These are phyloP conservation scores for Aeschynomene evenia DNA, from an alignment of 306 rosid species.

Conservation along the genomic window DNA sequence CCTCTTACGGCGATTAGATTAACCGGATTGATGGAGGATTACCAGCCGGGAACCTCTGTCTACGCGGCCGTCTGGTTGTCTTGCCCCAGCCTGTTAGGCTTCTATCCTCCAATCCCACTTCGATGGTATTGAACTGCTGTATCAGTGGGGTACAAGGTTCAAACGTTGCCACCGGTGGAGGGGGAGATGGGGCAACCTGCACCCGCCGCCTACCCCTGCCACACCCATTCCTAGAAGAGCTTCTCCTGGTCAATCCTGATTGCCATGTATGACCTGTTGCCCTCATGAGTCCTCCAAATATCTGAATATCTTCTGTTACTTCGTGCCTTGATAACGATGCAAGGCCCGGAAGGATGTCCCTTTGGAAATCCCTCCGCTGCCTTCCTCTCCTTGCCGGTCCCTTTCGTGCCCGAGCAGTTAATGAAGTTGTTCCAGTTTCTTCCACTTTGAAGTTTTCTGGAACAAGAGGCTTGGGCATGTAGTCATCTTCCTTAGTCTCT, in stretches of 20 bases:
- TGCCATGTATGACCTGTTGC: constrained; percentile 89
- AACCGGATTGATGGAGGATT: constrained; percentile 61
- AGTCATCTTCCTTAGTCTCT: constrained; percentile 78
- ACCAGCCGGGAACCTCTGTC: constrained; percentile 82
- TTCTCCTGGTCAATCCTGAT: constrained; percentile 75
- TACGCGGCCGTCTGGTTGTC: constrained; percentile 88
- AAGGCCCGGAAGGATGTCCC: constrained; percentile 97
- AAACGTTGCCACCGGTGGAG: constrained; percentile 44
- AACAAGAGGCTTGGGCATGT: constrained; percentile 85
- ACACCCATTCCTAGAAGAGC: constrained; percentile 70
- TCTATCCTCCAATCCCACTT: constrained; percentile 78
- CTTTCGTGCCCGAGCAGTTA: constrained; percentile 54
- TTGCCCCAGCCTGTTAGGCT: constrained; percentile 97
- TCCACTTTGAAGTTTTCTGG: constrained; percentile 63
- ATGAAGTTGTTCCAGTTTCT: constrained; percentile 53
- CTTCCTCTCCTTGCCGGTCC: constrained; percentile 88
- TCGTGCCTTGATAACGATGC: constrained; percentile 86
- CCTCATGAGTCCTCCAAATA: constrained; percentile 92
- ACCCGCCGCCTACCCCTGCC: constrained; percentile 82
- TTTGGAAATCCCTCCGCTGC: constrained; percentile 96
- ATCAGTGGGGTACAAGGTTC: constrained; percentile 49
- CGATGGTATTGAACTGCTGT: constrained; percentile 60
- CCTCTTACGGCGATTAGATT: constrained; percentile 51
- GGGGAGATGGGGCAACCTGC: constrained; percentile 56
- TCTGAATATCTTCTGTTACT: constrained; percentile 96